phyloP scores from a whole-genome alignment of 352 stramenopile species.

The Blastocystis sp. region DNA sequence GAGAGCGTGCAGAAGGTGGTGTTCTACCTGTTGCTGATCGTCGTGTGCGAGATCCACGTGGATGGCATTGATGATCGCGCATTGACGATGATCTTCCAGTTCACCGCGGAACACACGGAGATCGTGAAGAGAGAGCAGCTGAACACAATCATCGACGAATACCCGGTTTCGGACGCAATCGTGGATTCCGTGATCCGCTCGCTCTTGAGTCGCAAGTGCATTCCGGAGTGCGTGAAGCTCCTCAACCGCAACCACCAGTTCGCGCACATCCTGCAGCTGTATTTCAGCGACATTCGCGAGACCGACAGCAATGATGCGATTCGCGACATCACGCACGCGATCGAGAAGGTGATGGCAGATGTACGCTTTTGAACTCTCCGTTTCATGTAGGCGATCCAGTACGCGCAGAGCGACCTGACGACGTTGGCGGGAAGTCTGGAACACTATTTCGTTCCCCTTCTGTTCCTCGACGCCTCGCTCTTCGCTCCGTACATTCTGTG shows the following conservation, averaged over 20 bases:
- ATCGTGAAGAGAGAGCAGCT: background rate
- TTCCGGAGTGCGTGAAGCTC: background rate
- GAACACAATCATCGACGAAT: background rate
- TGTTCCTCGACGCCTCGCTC: background rate
- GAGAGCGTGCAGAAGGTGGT: background rate
- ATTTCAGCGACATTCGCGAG: background rate
- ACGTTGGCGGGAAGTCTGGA: background rate
- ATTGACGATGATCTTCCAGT: background rate
- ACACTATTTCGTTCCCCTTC: constrained; percentile 3
- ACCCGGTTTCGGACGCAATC: background rate
- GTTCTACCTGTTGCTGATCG: constrained; percentile 2
- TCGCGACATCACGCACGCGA: background rate
- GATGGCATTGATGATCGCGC: background rate
- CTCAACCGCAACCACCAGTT: background rate
- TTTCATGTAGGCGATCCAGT: background rate
- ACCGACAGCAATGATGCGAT: background rate
- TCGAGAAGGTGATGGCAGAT: background rate
- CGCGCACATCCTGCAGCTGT: background rate
- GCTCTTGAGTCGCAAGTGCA: background rate
- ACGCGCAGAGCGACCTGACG: background rate
- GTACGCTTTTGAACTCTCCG: background rate
- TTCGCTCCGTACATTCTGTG: constrained; percentile 3
- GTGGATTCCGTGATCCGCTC: background rate
- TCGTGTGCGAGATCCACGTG: background rate
- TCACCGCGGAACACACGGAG: background rate